These are phyloP conservation scores for Penicillium occitanis DNA, from an alignment of 2,329 filamentous ascomycete species.

Conservation along the genomic window DNA sequence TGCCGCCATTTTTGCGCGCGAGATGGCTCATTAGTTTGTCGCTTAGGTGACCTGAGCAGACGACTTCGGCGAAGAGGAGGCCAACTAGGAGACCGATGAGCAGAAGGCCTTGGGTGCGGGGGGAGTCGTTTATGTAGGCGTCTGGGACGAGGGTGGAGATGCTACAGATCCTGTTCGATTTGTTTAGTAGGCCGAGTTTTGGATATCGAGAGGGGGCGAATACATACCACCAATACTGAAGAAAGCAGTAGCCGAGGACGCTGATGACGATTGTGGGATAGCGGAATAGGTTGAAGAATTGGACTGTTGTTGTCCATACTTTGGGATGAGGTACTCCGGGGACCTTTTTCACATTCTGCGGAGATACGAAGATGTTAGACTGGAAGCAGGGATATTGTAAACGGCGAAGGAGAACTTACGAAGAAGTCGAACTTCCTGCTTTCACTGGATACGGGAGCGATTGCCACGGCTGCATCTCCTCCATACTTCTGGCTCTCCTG, in stretches of 20 bases:
- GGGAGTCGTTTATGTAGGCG: conserved; percentile 51
- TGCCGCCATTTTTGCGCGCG: conserved; percentile 45
- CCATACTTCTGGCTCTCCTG: background rate
- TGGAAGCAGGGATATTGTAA: background rate
- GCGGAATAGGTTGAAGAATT: conserved; percentile 51
- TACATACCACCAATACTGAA: conserved; percentile 59
- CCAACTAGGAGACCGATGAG: conserved; percentile 57
- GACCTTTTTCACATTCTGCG: conserved; percentile 37
- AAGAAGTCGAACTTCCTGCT: background rate
- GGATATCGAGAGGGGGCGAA: background rate
- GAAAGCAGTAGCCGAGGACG: conserved; percentile 53
- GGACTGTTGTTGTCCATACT: conserved; percentile 46
- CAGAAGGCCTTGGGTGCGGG: conserved; percentile 54
- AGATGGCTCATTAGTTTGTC: conserved; percentile 53
- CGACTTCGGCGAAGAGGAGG: conserved; percentile 52
- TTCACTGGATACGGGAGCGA: background rate
- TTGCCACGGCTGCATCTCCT: background rate
- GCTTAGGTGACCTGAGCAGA: conserved; percentile 55
- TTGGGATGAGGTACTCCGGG: conserved; percentile 55
- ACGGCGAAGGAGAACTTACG: background rate
- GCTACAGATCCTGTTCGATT: background rate
- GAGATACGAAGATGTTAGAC: background rate
- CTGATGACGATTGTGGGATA: conserved; percentile 49
- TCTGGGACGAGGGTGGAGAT: conserved; percentile 55
- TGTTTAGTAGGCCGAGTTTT: background rate